phyloP scores from a whole-genome alignment of 2,329 filamentous ascomycete genomes.

The Ophiobolus disseminans region DNA sequence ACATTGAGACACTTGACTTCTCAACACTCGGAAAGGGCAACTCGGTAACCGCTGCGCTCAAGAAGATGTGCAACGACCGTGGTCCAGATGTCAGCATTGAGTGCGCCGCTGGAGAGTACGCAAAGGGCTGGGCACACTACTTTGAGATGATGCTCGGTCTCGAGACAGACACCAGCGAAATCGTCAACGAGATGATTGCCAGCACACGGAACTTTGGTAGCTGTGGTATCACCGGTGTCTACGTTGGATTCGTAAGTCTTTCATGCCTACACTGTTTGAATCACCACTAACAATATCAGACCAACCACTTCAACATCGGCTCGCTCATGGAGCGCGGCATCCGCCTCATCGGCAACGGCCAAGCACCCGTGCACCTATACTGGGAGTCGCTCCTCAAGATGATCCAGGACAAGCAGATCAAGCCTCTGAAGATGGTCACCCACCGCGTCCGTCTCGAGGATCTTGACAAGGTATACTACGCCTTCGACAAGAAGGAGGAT shows the following conservation, averaged over 20 bases:
- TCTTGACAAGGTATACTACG: conserved; percentile 60
- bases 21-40: conserved; percentile 66
- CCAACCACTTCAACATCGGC: conserved; percentile 84
- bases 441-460: conserved; percentile 69
- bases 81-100: conserved; percentile 80
- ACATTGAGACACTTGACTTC: conserved; percentile 75
- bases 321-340: conserved; percentile 87
- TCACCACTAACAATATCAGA: conserved; percentile 54
- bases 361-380: conserved; percentile 80
- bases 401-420: conserved; percentile 72
- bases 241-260: conserved; percentile 64
- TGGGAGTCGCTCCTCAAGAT: conserved; percentile 77
- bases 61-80: conserved; percentile 71
- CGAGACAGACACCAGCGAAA: conserved; percentile 85
- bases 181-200: conserved; percentile 80
- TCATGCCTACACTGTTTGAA: not conserved
- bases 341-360: conserved; percentile 73
- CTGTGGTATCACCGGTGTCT: conserved; percentile 77
- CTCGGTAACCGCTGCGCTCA: conserved; percentile 74
- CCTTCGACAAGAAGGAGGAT: conserved; percentile 74
- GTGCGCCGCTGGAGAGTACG: conserved; percentile 68
- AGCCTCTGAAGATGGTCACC: conserved; percentile 80
- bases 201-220: conserved; percentile 75
- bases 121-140: conserved; percentile 67
- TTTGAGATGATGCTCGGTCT: conserved; percentile 68